Conservation (phyloP, 2,329 filamentous ascomycete genomes). For the Trichoderma endophyticum region DNA sequence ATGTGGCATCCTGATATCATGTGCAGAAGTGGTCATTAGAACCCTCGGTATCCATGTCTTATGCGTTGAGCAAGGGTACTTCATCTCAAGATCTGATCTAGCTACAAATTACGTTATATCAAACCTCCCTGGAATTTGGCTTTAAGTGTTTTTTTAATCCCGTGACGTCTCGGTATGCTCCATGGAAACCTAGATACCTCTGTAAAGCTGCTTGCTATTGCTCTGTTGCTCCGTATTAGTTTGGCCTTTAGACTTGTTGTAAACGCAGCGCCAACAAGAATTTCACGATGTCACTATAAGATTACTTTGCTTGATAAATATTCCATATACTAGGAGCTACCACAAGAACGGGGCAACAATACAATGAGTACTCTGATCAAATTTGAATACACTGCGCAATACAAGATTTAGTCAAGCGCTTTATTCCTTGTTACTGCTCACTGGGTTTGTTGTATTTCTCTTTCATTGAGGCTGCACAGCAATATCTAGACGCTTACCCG, state of each 20-base stretch:
- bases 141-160: neutral
- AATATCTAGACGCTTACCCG: neutral
- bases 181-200: neutral
- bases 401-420: neutral
- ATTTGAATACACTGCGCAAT: neutral
- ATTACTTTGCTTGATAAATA: neutral
- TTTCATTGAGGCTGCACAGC: neutral
- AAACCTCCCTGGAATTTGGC: neutral
- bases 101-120: conserved; percentile 2
- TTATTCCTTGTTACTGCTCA: neutral
- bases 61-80: neutral
- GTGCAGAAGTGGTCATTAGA: neutral
- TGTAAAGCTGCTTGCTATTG: neutral
- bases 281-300: neutral
- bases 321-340: neutral
- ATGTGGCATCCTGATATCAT: conserved; percentile 1
- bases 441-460: neutral
- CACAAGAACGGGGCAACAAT: neutral
- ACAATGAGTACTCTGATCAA: too few relatives aligned
- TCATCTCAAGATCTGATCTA: neutral
- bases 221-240: neutral
- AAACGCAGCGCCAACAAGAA: neutral
- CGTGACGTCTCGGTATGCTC: conserved; percentile 3
- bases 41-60: neutral
- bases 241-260: fast-evolving